Evolutionary conservation across 176 grass and related monocot species (phyloP).

Genomic region (Oryza coarctata): DNA sequence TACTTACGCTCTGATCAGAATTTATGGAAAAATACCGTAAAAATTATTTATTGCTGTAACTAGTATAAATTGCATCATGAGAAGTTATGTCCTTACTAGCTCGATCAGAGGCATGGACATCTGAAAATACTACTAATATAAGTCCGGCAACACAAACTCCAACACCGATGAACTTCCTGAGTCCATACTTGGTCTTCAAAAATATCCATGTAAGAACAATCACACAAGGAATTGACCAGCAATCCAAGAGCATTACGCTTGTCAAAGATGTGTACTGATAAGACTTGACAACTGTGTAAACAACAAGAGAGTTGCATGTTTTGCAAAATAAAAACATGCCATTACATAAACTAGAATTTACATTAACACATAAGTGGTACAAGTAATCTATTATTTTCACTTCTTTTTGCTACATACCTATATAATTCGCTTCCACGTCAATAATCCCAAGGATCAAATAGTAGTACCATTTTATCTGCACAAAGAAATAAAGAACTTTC

Average conservation of each 20-base stretch:
- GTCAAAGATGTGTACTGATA: slow-evolving; percentile 92
- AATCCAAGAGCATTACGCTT: slow-evolving; percentile 83
- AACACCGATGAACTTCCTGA: slow-evolving; percentile 60
- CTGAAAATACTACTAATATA: slow-evolving; percentile 75
- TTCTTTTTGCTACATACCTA: slow-evolving; percentile 55
- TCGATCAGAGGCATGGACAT: slow-evolving; percentile 56
- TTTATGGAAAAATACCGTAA: not conserved
- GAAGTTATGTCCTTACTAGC: slow-evolving; percentile 48
- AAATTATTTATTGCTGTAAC: not conserved
- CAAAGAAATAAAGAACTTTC: slow-evolving; percentile 3
- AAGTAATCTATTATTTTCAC: not conserved
- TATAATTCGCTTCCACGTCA: slow-evolving; percentile 90
- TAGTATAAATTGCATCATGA: not conserved
- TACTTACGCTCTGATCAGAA: not conserved
- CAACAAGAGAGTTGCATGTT: not conserved
- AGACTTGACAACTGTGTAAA: slow-evolving; percentile 70
- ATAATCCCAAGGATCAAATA: slow-evolving; percentile 92
- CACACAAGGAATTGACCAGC: slow-evolving; percentile 83
- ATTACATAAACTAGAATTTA: not conserved
- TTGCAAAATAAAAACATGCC: not conserved
- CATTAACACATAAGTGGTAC: not conserved
- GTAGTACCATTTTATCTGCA: slow-evolving; percentile 89
- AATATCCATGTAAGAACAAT: slow-evolving; percentile 87
- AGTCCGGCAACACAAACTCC: slow-evolving; percentile 68
- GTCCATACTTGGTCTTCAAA: slow-evolving; percentile 70